These are phyloP conservation scores for Myochromella boudieri DNA, from an alignment of 768 basidiomycete species.

Conservation along the genomic window DNA sequence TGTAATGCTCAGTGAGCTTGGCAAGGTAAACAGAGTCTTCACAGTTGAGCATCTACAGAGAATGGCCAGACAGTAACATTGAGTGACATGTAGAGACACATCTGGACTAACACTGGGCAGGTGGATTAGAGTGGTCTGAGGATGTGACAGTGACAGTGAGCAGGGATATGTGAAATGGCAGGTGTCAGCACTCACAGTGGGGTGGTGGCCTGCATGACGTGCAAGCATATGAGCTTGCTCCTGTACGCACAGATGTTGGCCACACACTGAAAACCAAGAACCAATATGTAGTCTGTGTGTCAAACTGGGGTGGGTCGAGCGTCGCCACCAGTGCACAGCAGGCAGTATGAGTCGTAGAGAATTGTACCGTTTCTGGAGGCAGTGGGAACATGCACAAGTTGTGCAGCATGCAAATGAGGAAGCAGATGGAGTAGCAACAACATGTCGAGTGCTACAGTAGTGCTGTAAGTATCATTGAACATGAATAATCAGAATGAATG, in stretches of 20 bases:
- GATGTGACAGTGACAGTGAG: conserved; percentile 9
- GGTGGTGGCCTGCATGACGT: conserved; percentile 95
- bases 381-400: conserved; percentile 86
- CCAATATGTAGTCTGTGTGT: conserved; percentile 83
- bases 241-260: conserved; percentile 97
- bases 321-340: conserved; percentile 51
- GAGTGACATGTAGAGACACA: conserved; percentile 33
- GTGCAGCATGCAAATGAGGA: conserved; percentile 85
- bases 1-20: conserved; percentile 99
- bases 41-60: conserved; percentile 76
- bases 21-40: conserved; percentile 99
- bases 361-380: conserved; percentile 75
- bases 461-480: conserved; percentile 1
- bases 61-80: conserved; percentile 32
- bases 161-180: conserved; percentile 30
- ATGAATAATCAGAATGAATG: conserved; percentile 5
- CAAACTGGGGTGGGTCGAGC: conserved; percentile 67
- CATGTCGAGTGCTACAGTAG: conserved; percentile 47
- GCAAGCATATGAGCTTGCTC: conserved; percentile 85
- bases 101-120: conserved; percentile 43
- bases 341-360: conserved; percentile 77
- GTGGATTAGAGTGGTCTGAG: conserved; percentile 20
- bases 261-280: conserved; percentile 97
- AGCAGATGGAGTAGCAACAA: conserved; percentile 47
- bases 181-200: conserved; percentile 42